Evolutionary conservation across 2,329 filamentous ascomycete genomes (phyloP), one percentile per base, ranked within the genome.

Genomic region (Penicillium sp.): DNA sequence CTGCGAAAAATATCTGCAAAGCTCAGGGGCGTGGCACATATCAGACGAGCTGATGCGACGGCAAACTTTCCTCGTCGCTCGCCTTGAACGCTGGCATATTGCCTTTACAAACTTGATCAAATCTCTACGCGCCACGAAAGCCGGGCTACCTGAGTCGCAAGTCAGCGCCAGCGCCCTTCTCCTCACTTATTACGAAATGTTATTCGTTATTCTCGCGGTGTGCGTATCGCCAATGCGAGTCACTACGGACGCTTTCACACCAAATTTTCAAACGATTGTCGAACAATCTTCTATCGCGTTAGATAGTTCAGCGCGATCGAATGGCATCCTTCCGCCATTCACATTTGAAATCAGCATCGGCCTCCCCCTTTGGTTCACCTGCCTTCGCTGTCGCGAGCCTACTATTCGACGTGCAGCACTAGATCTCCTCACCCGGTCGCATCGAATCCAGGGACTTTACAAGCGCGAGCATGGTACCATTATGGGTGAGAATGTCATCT

Each of bases 301-400:
- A 0, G 46, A 62, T 22, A 55, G 53, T 2, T 64, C 61, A 3
- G 45, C 47, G 0, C 57, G 59, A 43, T 22, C 53, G 2, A 66
- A 72, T 26, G 65, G 69, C 11, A 64, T 61, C 1, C 64, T 66
- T 35, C 58, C 66, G 5, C 67, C 65, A 6, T 72, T 69, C 26
- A 72, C 68, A 5, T 71, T 72, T 49, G 70, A 73, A 23, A 49
- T 71, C 6, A 61, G 61, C 14, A 51, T 72, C 15, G 67, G 60
- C 1, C 41, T 67, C 9, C 69, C 69, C 2, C 61, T 73, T 2
- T 74, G 63, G 60, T 68, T 73, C 25, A 69, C 67, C 1, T 63
- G 62, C 25, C 56, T 72, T 1, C 62, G 66, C 45, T 74, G 71
- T 43, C 68, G 71, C 8, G 65, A 73, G n/a, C 70, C 69, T 1